Base-by-base conservation (phyloP, 257 asterid genomes). In the Scutellaria baicalensis region DNA sequence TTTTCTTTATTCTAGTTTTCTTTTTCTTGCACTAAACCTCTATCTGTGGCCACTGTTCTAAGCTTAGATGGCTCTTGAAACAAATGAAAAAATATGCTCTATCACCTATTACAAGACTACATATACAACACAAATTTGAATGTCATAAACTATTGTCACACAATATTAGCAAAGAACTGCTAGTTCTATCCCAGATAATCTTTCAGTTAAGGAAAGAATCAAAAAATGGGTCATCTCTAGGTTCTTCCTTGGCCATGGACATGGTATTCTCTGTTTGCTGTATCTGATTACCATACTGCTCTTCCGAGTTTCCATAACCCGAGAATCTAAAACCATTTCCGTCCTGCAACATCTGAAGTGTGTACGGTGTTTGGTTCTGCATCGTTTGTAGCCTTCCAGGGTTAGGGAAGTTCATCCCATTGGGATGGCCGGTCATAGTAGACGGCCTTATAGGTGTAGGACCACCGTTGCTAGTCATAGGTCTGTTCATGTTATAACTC, bases 331-430 rank as follows among this genome's bases (percentile, higher is more conserved):
- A 86, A 68, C 57, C 68, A 51, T 84, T 81, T 0, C 80, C 75
- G 69, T 74, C 80, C 16, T 85, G 90, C 80, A 86, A 64, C 93
- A 88, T 88, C 81, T 86, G 93, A 77, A 88, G 85, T 6, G 96
- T 83, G 43, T 85, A 81, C 3, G 98, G 98, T 50, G 84, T 58
- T 85, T 87, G 93, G 68, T 75, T 83, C 66, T 85, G 95, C 72
- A 80, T 59, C 36, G 84, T 63, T 38, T 76, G 90, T 55, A 60
- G 71, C 43, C 77, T 83, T 40, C 68, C 55, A 14, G 85, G 77
- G 69, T 77, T 75, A 1, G 77, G 16, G 69, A 60, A 83, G 72
- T 73, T 83, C 66, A 76, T 47, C 70, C 75, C 76, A 8, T 83
- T 75, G 3, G 86, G 49, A 45, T 72, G 79, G 77, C 68, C 69